Percentiles rank a stretch among this genome's conserved stretches.
Evolutionary conservation across 495 filamentous ascomycete species (phyloP).

Genomic region (Talaromyces adpressus): DNA sequence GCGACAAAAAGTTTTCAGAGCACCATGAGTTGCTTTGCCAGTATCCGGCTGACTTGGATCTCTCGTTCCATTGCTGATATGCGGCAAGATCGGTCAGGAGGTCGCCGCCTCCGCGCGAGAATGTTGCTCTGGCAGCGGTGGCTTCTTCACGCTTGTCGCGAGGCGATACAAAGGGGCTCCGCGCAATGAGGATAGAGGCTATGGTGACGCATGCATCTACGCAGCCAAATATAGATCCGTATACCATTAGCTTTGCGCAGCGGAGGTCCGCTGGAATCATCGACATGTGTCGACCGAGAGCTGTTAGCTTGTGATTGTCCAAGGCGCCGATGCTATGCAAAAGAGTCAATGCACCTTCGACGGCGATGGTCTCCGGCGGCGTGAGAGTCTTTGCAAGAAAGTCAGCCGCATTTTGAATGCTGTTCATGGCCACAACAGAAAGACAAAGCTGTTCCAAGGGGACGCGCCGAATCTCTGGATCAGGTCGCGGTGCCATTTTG

Average conservation of each 20-base stretch:
- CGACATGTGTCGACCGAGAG: conserved; percentile 80
- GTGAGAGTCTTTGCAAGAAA: conserved; percentile 86
- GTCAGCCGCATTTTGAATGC: conserved; percentile 64
- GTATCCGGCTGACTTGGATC: conserved; percentile 48
- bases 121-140: conserved; percentile 66
- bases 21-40: conserved; percentile 68
- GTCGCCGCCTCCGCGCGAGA: conserved; percentile 74
- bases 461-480: conserved; percentile 88
- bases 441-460: conserved; percentile 92
- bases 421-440: conserved; percentile 86
- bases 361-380: conserved; percentile 74
- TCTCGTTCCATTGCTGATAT: conserved; percentile 70
- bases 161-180: conserved; percentile 77
- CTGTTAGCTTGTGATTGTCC: conserved; percentile 76
- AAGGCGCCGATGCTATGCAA: conserved; percentile 83
- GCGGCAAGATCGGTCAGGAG: conserved; percentile 79
- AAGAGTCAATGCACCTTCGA: conserved; percentile 73
- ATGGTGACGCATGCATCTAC: conserved; percentile 86
- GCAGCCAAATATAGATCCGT: conserved; percentile 87
- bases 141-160: conserved; percentile 74
- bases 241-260: conserved; percentile 92
- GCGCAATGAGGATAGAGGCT: conserved; percentile 78
- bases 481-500: conserved; percentile 84
- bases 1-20: conserved; percentile 78
- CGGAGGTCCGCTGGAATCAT: conserved; percentile 93